Base-by-base conservation (phyloP, 2,329 filamentous ascomycete genomes). In the Aspergillus tamarii region DNA sequence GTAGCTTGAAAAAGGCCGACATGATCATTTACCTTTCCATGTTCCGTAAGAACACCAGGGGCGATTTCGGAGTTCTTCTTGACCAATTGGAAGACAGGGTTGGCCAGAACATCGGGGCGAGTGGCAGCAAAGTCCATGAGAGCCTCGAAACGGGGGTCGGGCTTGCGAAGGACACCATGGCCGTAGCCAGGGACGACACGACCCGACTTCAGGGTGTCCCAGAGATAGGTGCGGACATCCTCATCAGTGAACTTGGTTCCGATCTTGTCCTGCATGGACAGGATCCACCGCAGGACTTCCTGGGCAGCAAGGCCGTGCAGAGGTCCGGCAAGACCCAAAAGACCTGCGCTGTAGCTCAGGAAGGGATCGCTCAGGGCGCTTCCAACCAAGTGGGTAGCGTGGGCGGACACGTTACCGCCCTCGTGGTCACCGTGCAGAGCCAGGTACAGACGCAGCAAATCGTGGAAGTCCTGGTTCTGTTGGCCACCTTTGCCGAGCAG, bases 361-460 rank as follows among this genome's bases (percentile, higher is more conserved):
- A 95, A 98, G 6, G 94, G 93, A 73, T 98, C 95, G 74, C 91
- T 95, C 62, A 99, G 88, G 23, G 95, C 95, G 71, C 92, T 96
- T 59, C 95, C 95, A 61, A 99, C 95, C 45, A 99, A 85, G 79
- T 99, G 95, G 9, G 95, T 98, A 32, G 95, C 83, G 78, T 99
- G 95, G 0, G 95, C 95, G 45, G 94, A 97, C 67, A 99, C 95
- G 73, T 99, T 99, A 63, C 95, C 95, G 66, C 95, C 95, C 82
- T 99, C 95, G 82, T 99, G 95, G 80, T 99, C 95, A 67, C 95
- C 95, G 81, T 99, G 95, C 6, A 99, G 90, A 57, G 95, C 94
- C 28, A 99, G 89, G 81, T 99, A 99, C 36, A 99, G 84, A 71
- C 95, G 89, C 67, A 99, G 87, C 23, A 99, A 86, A 74, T 99